phyloP scores from a whole-genome alignment of 768 basidiomycete species.

The Russula foetens region DNA sequence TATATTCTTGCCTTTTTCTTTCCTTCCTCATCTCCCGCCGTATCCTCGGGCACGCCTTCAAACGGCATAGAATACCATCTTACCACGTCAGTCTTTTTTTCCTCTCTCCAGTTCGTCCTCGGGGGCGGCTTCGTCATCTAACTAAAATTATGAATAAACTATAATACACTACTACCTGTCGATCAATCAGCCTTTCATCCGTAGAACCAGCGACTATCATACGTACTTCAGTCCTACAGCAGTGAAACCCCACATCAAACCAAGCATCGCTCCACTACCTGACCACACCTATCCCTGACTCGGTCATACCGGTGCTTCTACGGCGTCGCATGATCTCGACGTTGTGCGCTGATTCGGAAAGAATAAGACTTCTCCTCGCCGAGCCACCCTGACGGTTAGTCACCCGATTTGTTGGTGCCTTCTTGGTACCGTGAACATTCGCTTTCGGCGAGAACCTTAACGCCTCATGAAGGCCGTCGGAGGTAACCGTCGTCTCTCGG shows the following conservation, averaged over 20 bases:
- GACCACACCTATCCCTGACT: slow-evolving; percentile 8
- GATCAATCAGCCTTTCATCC: neutral
- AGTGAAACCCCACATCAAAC: neutral
- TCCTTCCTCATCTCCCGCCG: slow-evolving; percentile 7
- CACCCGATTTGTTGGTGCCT: slow-evolving; percentile 1
- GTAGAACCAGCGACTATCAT: neutral
- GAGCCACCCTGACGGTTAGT: slow-evolving; percentile 10
- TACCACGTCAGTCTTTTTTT: neutral
- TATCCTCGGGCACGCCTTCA: neutral
- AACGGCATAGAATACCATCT: neutral
- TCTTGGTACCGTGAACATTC: slow-evolving; percentile 4
- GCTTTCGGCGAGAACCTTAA: slow-evolving; percentile 21
- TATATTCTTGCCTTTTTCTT: slow-evolving; percentile 4
- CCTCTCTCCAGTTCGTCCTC: neutral
- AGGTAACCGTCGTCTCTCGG: slow-evolving; percentile 40
- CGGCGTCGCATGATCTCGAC: slow-evolving; percentile 17
- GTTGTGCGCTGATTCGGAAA: slow-evolving; percentile 24
- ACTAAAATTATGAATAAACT: neutral
- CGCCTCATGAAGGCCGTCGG: slow-evolving; percentile 34
- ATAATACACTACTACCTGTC: neutral
- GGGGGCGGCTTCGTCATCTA: neutral
- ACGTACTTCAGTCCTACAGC: neutral
- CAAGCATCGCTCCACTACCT: slow-evolving; percentile 3
- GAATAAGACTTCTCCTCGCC: slow-evolving; percentile 10
- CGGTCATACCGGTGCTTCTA: slow-evolving; percentile 16